Conservation (phyloP, 371 early-diverging fungal species). For the Syncephalastrum racemosum region DNA sequence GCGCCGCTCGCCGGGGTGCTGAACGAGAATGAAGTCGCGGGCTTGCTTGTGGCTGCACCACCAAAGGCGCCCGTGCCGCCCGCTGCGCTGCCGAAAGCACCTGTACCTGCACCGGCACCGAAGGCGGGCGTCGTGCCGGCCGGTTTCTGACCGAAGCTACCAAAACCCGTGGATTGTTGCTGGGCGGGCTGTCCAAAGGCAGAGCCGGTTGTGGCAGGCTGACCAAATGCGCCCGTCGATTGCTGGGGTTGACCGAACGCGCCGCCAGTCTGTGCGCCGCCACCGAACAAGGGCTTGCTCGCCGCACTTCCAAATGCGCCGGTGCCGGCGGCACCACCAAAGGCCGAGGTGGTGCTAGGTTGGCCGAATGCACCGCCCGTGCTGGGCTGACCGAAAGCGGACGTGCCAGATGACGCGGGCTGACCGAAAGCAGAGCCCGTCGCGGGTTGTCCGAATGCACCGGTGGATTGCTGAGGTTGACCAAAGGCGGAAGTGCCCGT, state of each 20-base stretch:
- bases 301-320: slow-evolving; percentile 34
- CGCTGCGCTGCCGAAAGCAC: slow-evolving; percentile 22
- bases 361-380: slow-evolving; percentile 48
- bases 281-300: slow-evolving; percentile 46
- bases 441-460: slow-evolving; percentile 32
- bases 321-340: slow-evolving; percentile 29
- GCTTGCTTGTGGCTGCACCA: slow-evolving; percentile 45
- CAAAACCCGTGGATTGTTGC: slow-evolving; percentile 20
- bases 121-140: slow-evolving; percentile 20
- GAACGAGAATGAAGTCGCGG: slow-evolving; percentile 48
- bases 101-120: slow-evolving; percentile 10
- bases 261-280: not conserved
- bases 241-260: slow-evolving; percentile 16
- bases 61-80: slow-evolving; percentile 47
- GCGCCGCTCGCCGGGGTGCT: slow-evolving; percentile 14
- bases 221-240: slow-evolving; percentile 24
- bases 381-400: slow-evolving; percentile 35
- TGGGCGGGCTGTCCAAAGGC: slow-evolving; percentile 13
- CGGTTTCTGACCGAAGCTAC: slow-evolving; percentile 39
- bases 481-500: slow-evolving; percentile 47
- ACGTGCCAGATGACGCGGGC: slow-evolving; percentile 21
- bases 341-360: slow-evolving; percentile 36
- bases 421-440: slow-evolving; percentile 34
- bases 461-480: slow-evolving; percentile 35
- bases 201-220: slow-evolving; percentile 17